Base-by-base conservation (phyloP, 1,284 basidiomycete species). In the Abortiporus biennis region DNA sequence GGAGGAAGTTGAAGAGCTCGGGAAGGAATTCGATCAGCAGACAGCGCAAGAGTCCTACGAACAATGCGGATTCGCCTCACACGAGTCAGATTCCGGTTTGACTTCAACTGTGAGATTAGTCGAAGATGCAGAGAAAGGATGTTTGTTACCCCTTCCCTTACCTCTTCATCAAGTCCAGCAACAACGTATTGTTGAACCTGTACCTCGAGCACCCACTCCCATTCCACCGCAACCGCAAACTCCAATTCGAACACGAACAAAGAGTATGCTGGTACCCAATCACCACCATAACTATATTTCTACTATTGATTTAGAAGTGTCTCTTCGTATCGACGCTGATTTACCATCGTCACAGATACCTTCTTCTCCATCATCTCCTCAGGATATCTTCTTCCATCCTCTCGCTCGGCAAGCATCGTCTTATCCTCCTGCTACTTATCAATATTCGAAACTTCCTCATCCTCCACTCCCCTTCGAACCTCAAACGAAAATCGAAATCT, bases 401-500 rank as follows among this genome's bases (percentile, higher is more conserved):
- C 6, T 15, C 32, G 6, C 32, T 6, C 6, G 9, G 6, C 15
- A 8, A 6, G 15, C 6, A 15, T 5, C 9, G 16, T 23, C 19
- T 15, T 22, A 37, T 22, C 36, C 36, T 12, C 15, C n/a, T 17
- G n/a, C n/a, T n/a, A n/a, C n/a, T n/a, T n/a, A n/a, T n/a, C n/a
- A n/a, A n/a, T n/a, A 20, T 23, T 21, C 37, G 15, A 16, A 39
- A 21, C 32, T 15, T 34, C 36, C 36, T 5, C 9, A 13, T 9
- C 9, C 23, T 21, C 20, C 20, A 20, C 17, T 32, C 22, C 6
- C 12, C 6, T 36, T 35, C 32, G 30, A 36, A 16, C 40, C 40
- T 16, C 31, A 36, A 33, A 42, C 40, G 3, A 42, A 42, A 29
- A 42, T 42, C 22, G 40, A 42, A 33, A 42, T 42, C 3, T 42